Evolutionary conservation across 306 rosid species (phyloP).

Genomic region (Lathyrus tuberosus): DNA sequence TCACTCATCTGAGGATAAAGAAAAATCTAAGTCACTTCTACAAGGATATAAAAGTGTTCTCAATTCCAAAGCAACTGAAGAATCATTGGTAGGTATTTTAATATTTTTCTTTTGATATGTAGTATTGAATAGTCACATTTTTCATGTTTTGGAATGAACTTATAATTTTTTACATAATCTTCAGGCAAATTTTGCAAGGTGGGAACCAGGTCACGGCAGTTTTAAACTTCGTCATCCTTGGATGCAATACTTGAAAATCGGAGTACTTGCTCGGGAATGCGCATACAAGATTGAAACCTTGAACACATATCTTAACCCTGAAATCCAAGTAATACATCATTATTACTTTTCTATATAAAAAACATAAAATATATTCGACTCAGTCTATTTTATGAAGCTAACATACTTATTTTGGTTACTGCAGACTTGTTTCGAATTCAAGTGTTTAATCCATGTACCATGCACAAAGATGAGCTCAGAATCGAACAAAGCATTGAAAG

Average conservation of each 20-base stretch:
- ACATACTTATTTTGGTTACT: background rate
- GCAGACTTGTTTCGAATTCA: conserved; percentile 58
- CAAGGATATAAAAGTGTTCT: conserved; percentile 72
- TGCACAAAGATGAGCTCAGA: conserved; percentile 69
- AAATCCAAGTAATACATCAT: conserved; percentile 53
- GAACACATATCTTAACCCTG: conserved; percentile 49
- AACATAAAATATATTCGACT: no score
- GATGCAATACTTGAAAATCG: conserved; percentile 82
- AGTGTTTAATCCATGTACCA: conserved; percentile 51
- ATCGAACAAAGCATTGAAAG: conserved; percentile 64
- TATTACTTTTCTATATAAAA: background rate
- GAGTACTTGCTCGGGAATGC: conserved; percentile 69
- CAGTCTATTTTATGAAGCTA: background rate
- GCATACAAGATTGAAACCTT: conserved; percentile 84
- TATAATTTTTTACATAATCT: background rate
- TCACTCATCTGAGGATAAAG: conserved; percentile 45
- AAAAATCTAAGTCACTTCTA: conserved; percentile 49
- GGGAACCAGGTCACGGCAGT: conserved; percentile 94
- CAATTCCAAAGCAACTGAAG: conserved; percentile 69
- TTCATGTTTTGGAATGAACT: background rate
- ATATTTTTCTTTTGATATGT: conserved; percentile 1
- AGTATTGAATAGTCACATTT: background rate
- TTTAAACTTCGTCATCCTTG: conserved; percentile 82
- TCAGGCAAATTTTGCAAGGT: conserved; percentile 86
- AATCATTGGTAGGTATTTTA: conserved; percentile 55